Conservation (phyloP, 192 early-diverging fungal species). For the Umbelopsis vinacea region DNA sequence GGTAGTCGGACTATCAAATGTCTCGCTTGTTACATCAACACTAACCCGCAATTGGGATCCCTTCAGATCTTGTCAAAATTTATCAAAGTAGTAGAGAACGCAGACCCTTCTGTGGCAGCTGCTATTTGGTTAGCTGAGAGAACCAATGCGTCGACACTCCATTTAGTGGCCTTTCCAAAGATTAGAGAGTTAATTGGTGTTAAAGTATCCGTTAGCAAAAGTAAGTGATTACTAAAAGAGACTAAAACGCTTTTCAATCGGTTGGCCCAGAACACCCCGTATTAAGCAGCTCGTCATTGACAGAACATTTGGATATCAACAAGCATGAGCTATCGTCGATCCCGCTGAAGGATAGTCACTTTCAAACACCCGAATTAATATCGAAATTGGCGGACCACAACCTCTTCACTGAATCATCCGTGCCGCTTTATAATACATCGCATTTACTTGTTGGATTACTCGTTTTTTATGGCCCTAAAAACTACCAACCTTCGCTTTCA, state of each 20-base stretch:
- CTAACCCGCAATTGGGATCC: not conserved
- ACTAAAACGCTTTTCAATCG: no score
- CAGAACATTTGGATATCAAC: not conserved
- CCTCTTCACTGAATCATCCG: not conserved
- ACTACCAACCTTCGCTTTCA: not conserved
- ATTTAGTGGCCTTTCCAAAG: not conserved
- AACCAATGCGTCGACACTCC: not conserved
- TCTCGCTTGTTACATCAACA: not conserved
- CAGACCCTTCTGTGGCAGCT: not conserved
- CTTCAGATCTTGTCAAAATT: conserved; percentile 18
- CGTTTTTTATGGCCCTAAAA: not conserved
- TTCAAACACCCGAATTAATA: conserved; percentile 3
- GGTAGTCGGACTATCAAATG: not conserved
- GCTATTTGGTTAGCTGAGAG: not conserved
- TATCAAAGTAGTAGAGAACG: conserved; percentile 1
- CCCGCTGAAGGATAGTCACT: not conserved
- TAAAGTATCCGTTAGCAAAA: not conserved
- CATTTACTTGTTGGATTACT: conserved; percentile 1
- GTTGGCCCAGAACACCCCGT: not conserved
- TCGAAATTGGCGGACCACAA: not conserved
- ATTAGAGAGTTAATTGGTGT: conserved; percentile 9
- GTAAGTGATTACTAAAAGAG: not conserved
- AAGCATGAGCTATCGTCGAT: not conserved
- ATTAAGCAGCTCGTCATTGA: not conserved
- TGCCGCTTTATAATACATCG: not conserved